A percentile compares a stretch with the other conserved stretches of the same genome.
These are phyloP conservation scores for Salix purpurea DNA, from an alignment of 345 rosid genomes.

Conservation along the genomic window DNA sequence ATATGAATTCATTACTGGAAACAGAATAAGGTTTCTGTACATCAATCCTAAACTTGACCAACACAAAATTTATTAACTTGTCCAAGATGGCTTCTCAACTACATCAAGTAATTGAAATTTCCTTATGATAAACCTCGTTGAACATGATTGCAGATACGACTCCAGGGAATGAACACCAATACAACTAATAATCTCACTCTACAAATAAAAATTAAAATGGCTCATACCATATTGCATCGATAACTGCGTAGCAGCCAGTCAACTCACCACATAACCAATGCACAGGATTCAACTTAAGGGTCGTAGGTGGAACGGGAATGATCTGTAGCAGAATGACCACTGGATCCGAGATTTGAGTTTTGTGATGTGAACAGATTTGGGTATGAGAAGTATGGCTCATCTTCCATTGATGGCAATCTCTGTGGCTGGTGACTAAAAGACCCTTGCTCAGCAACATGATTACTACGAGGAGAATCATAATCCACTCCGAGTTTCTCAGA, in stretches of 20 bases:
- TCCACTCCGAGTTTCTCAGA: constrained; percentile 28
- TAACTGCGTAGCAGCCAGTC: not conserved
- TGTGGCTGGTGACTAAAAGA: constrained; percentile 49
- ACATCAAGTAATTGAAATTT: not conserved
- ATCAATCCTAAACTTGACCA: not conserved
- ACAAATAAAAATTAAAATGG: constrained; percentile 6
- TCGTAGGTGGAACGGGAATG: constrained; percentile 28
- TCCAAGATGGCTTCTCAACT: not conserved
- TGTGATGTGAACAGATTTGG: constrained; percentile 65
- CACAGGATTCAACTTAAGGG: constrained; percentile 10
- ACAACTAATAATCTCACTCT: constrained; percentile 4
- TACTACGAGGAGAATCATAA: constrained; percentile 29
- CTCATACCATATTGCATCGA: not conserved
- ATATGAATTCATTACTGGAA: not conserved
- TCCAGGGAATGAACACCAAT: not conserved
- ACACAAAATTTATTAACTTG: not conserved
- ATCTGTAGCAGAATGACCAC: constrained; percentile 26
- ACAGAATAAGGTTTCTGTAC: not conserved
- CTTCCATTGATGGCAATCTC: constrained; percentile 67
- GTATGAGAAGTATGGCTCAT: constrained; percentile 71
- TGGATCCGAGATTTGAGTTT: constrained; percentile 30
- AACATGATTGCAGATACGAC: not conserved
- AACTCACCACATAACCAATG: constrained; percentile 9
- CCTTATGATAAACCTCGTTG: not conserved
- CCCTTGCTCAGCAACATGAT: constrained; percentile 19